phyloP scores from a whole-genome alignment of 139 green algal species.

The Chlamydomonas incerta region DNA sequence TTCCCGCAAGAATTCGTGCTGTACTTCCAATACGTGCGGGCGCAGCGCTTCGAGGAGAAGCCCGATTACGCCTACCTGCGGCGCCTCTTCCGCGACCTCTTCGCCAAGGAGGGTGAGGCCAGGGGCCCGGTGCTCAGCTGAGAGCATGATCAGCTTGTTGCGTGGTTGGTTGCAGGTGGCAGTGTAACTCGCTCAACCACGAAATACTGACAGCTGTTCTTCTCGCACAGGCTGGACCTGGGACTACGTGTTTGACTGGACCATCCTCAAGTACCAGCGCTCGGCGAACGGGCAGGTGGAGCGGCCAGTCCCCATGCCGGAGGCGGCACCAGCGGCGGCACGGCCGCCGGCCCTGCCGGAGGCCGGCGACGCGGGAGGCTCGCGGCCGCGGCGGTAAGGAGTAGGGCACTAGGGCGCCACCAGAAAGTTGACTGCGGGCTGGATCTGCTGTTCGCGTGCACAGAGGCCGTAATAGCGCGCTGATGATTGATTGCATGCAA shows the following conservation, averaged over 20 bases:
- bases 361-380: background rate
- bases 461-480: too few relatives aligned
- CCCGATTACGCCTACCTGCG: conserved; percentile 98
- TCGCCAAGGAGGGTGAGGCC: conserved; percentile 90
- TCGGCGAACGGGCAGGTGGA: conserved; percentile 44
- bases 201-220: too few relatives aligned
- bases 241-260: conserved; percentile 99
- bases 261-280: conserved; percentile 97
- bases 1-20: conserved; percentile 95
- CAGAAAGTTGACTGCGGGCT: too few relatives aligned
- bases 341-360: conserved; percentile 11
- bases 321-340: background rate
- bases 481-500: too few relatives aligned
- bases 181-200: background rate
- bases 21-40: conserved; percentile 97
- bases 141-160: background rate
- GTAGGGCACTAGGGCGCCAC: too few relatives aligned
- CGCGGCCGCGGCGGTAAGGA: conserved; percentile 21
- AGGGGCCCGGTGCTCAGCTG: too few relatives aligned
- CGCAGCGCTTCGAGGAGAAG: conserved; percentile 78
- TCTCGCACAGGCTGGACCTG: conserved; percentile 96
- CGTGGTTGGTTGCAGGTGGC: background rate
- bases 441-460: too few relatives aligned
- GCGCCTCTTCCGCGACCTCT: conserved; percentile 98
- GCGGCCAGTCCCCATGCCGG: conserved; percentile 7